phyloP scores from a whole-genome alignment of 2,329 filamentous ascomycete genomes.

The Arthrobotrys pseudoclavata region DNA sequence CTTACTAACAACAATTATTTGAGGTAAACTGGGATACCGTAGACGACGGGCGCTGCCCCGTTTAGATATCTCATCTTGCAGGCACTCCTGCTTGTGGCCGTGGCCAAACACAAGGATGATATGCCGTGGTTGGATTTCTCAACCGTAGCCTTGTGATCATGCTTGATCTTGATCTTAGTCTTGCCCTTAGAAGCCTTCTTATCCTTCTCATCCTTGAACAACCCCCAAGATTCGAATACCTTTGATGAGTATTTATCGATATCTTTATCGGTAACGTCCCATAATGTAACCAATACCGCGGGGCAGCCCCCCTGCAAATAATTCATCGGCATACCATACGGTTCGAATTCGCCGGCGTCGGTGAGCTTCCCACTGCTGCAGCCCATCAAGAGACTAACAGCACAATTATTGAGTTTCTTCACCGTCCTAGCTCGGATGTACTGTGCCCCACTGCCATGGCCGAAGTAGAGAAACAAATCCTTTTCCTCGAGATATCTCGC shows the following conservation, averaged over 20 bases:
- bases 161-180: slow-evolving; percentile 64
- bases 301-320: slow-evolving; percentile 91
- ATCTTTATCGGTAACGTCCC: slow-evolving; percentile 98
- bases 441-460: slow-evolving; percentile 93
- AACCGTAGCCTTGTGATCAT: slow-evolving; percentile 62
- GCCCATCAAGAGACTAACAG: slow-evolving; percentile 90
- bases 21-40: slow-evolving; percentile 93
- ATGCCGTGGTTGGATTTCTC: slow-evolving; percentile 63
- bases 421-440: slow-evolving; percentile 90
- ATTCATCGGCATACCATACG: slow-evolving; percentile 88
- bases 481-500: slow-evolving; percentile 75
- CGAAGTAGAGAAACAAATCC: slow-evolving; percentile 90
- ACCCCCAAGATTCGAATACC: slow-evolving; percentile 87
- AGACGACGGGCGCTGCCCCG: slow-evolving; percentile 91
- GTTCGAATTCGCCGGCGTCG: slow-evolving; percentile 88
- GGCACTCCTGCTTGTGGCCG: slow-evolving; percentile 79
- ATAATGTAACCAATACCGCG: slow-evolving; percentile 90
- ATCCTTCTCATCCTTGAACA: slow-evolving; percentile 67
- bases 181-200: slow-evolving; percentile 64
- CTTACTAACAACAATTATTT: slow-evolving; percentile 61
- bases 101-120: slow-evolving; percentile 81
- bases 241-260: slow-evolving; percentile 90
- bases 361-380: slow-evolving; percentile 87
- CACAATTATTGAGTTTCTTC: slow-evolving; percentile 81
- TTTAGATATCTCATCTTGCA: slow-evolving; percentile 93